Evolutionary conservation across 495 filamentous ascomycete species (phyloP), one percentile per base, ranked within the genome.

Genomic region (Daldinia grandis): DNA sequence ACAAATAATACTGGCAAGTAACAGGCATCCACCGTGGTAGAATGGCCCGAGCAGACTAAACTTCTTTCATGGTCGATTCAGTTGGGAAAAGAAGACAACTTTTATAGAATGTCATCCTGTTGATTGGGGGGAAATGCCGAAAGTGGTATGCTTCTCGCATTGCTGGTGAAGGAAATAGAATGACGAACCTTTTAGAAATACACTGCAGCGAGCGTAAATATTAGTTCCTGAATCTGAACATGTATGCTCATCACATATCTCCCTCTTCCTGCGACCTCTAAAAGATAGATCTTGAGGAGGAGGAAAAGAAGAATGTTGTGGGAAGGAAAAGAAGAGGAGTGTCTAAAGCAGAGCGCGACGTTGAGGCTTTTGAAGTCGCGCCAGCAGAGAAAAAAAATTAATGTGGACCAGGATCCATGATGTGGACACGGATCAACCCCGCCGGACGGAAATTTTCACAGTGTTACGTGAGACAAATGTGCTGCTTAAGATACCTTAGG

Each of bases 1-100:
- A 95, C 92, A 93, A 91, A 79, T 83, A 88, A 86, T 95, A 96
- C 93, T 97, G 93, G 93, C 93, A 93, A 97, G 93, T 95, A 96
- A 88, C 93, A 95, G 91, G 89, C 86, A 85, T 85, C 86, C 78
- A 76, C 78, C 78, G 83, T 86, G 82, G 87, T 88, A 84, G 84
- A 84, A 82, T 80, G 82, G 84, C 88, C 91, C 89, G 87, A 83
- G 88, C 78, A 86, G 85, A 84, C 81, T 82, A 82, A 71, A 84
- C 83, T 93, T 92, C 89, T 40, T 84, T 95, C 94, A 97, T 89
- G 90, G 93, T 89, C 94, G 94, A 95, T 84, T 97, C 91, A 85
- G 91, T 82, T 89, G 85, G 88, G 89, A 91, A 92, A 96, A 95
- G 93, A 97, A 97, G 93, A 88, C 83, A 86, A 86, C 88, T 83